These are phyloP conservation scores for Monilinia laxa DNA, from an alignment of 2,329 filamentous ascomycete genomes.

Conservation along the genomic window DNA sequence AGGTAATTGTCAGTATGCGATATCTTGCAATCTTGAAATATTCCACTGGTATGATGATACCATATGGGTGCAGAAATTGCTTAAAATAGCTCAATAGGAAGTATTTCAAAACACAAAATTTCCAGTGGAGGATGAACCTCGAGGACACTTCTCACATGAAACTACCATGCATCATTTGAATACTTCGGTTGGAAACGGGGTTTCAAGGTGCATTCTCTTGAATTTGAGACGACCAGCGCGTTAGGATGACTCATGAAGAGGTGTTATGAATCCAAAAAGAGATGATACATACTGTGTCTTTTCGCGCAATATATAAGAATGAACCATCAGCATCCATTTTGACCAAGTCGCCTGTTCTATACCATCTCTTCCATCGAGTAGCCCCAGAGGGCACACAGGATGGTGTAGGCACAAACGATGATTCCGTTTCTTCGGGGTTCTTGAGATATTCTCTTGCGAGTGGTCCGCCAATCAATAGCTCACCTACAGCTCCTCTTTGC, in stretches of 20 bases:
- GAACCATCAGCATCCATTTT: conserved; percentile 51
- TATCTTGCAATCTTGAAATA: neutral
- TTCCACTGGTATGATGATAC: neutral
- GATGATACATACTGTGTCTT: conserved; percentile 49
- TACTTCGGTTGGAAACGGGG: neutral
- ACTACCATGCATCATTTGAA: neutral
- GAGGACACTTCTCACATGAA: neutral
- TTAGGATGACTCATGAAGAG: neutral
- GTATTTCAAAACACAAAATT: neutral
- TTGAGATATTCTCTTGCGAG: conserved; percentile 45
- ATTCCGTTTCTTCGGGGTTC: conserved; percentile 41
- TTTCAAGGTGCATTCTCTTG: neutral
- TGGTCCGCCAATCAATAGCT: conserved; percentile 44
- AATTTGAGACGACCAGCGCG: neutral
- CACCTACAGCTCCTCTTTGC: conserved; percentile 40
- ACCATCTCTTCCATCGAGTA: conserved; percentile 48
- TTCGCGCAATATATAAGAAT: conserved; percentile 59
- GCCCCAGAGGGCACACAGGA: conserved; percentile 43
- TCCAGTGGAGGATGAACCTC: too few species aligned
- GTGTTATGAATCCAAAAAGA: neutral
- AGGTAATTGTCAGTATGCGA: neutral
- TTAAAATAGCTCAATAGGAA: neutral
- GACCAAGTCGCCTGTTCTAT: conserved; percentile 61
- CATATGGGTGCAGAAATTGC: neutral
- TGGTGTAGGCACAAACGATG: conserved; percentile 48